Evolutionary conservation across 306 rosid genomes (phyloP), one percentile per base, ranked within the genome.

Genomic region (Dalbergia cochinchinensis): DNA sequence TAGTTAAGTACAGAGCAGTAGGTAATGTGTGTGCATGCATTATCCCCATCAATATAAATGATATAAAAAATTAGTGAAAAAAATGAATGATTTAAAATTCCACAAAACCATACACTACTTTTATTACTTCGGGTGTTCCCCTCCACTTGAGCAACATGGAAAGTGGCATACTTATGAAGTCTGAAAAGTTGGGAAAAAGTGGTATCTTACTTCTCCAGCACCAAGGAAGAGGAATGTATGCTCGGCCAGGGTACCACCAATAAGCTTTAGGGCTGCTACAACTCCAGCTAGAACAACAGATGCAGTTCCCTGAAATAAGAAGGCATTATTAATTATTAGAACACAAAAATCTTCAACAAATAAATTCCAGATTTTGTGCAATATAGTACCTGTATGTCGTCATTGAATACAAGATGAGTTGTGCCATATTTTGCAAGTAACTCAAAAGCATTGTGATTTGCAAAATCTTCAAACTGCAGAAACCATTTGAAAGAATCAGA

Each of bases 381-480:
- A 65, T 16, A 63, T 4, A 53, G 22, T 84, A 87, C 99, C 97
- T 95, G 99, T 73, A 96, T 96, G 80, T 96, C 98, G 11, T 96
- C 99, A 57, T 96, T 96, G 93, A 96, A 93, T 79, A 96, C 98
- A 0, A 93, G 96, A 88, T 96, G 93, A 54, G 92, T 87, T 35
- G 89, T 85, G 34, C 97, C 86, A 76, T 91, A 96, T 83, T 89
- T 93, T 60, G 92, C 89, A 14, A 96, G 98, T 83, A 96, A 86
- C 78, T 93, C 98, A 51, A 96, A 96, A 64, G 99, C 99, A 72
- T 96, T 96, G 96, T 93, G 98, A 83, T 93, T 96, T n/a, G 99
- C 99, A 75, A 96, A 96, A 86, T 96, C 99, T 83, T 96, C 99
- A 71, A 91, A 96, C 99, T 96, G 89, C 60, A 86, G 55, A 80